Evolutionary conservation across 140 eudicot species (phyloP).

Genomic region (Anethum foeniculum): DNA sequence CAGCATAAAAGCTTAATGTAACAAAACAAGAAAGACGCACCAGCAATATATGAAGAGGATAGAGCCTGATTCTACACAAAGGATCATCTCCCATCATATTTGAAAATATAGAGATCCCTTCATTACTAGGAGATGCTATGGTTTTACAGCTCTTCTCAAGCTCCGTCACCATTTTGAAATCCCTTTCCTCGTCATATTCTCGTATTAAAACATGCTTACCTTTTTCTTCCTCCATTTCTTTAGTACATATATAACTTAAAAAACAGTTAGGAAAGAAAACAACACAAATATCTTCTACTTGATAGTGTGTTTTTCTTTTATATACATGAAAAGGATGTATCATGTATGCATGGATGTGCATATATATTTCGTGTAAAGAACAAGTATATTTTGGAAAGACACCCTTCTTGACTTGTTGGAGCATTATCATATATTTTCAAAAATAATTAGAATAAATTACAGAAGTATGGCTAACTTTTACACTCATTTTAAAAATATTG

Average conservation of each 20-base stretch:
- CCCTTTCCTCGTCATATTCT: constrained; percentile 21
- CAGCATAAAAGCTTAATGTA: background rate
- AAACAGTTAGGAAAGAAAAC: background rate
- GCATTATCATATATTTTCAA: no score
- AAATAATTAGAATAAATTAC: no score
- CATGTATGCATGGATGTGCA: background rate
- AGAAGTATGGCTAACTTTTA: no score
- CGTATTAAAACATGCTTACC: constrained; percentile 10
- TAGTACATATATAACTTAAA: background rate
- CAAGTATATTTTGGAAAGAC: no score
- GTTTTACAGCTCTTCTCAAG: constrained; percentile 23
- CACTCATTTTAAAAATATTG: no score
- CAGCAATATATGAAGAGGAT: constrained; percentile 23
- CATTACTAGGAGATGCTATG: constrained; percentile 2
- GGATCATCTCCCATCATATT: constrained; percentile 19
- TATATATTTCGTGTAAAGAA: no score
- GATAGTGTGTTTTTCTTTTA: background rate
- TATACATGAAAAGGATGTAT: background rate
- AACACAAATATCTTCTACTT: background rate
- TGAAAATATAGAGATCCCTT: constrained; percentile 10
- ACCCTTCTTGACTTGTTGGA: no score
- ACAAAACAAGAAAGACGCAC: constrained; percentile 8
- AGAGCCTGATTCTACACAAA: constrained; percentile 26
- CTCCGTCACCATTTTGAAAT: constrained; percentile 14
- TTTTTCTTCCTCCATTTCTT: constrained; percentile 12